Evolutionary conservation across 169 alveolate genomes (phyloP).

Genomic region (Plasmodium chabaudi): DNA sequence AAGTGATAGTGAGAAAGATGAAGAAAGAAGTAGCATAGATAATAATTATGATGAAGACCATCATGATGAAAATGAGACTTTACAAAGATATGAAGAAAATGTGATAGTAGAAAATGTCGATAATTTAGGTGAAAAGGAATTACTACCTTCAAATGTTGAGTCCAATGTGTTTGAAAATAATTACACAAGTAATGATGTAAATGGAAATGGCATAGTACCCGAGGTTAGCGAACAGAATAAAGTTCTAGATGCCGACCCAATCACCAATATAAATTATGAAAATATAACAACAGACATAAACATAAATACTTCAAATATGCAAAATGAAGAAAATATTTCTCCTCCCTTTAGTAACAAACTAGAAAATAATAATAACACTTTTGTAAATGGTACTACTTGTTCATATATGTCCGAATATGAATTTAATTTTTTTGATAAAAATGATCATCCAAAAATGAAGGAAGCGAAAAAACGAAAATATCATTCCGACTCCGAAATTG

Average conservation of each 20-base stretch:
- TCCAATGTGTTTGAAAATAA: background rate
- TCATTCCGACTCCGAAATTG: conserved; percentile 43
- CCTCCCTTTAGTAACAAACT: too few relatives aligned
- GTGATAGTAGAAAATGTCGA: too few relatives aligned
- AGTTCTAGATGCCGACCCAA: background rate
- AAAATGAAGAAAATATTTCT: too few relatives aligned
- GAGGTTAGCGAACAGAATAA: conserved; percentile 26
- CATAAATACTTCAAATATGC: too few relatives aligned
- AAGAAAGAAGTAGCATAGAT: background rate
- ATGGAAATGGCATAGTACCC: conserved; percentile 19
- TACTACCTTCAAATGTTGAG: background rate
- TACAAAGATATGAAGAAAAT: too few relatives aligned
- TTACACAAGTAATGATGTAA: conserved; percentile 11
- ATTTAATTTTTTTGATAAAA: background rate
- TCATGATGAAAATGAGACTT: too few relatives aligned
- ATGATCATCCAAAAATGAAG: background rate
- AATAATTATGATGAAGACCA: too few relatives aligned
- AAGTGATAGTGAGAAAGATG: background rate
- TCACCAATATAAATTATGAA: too few relatives aligned
- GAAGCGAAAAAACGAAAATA: conserved; percentile 45
- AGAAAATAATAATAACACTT: background rate
- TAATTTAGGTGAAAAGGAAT: too few relatives aligned
- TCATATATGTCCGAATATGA: conserved; percentile 16
- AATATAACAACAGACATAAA: too few relatives aligned
- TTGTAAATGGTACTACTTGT: background rate